These are phyloP conservation scores for Fusarium succisae DNA, from an alignment of 2,329 filamentous ascomycete genomes.

Conservation along the genomic window DNA sequence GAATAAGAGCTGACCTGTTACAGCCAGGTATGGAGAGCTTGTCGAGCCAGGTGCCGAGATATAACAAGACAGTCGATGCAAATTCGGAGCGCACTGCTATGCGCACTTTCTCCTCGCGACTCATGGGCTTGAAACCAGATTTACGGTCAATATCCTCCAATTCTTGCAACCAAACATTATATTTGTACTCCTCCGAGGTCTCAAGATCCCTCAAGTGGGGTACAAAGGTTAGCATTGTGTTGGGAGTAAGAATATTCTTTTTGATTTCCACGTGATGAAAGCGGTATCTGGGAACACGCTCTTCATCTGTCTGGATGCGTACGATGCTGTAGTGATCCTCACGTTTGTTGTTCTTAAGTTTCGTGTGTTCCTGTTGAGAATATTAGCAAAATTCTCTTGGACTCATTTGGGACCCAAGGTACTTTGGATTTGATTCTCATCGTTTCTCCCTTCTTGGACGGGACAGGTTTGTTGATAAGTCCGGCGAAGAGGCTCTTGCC, in stretches of 20 bases:
- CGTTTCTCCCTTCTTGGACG: slow-evolving; percentile 50
- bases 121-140: slow-evolving; percentile 65
- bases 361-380: slow-evolving; percentile 53
- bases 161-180: slow-evolving; percentile 66
- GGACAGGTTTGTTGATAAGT: slow-evolving; percentile 50
- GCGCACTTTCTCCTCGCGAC: slow-evolving; percentile 59
- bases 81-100: slow-evolving; percentile 62
- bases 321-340: slow-evolving; percentile 53
- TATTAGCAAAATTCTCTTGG: slow-evolving; percentile 19
- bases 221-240: slow-evolving; percentile 68
- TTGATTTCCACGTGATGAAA: slow-evolving; percentile 69
- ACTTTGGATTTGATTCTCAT: slow-evolving; percentile 65
- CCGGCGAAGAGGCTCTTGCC: slow-evolving; percentile 60
- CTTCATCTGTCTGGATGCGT: slow-evolving; percentile 60
- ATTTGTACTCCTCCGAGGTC: slow-evolving; percentile 64
- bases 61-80: slow-evolving; percentile 60
- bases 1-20: slow-evolving; percentile 62
- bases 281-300: slow-evolving; percentile 65
- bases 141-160: slow-evolving; percentile 66
- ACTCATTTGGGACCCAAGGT: slow-evolving; percentile 25
- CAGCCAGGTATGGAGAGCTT: slow-evolving; percentile 60
- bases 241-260: slow-evolving; percentile 68
- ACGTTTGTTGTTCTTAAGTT: slow-evolving; percentile 56
- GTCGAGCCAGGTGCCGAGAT: slow-evolving; percentile 64
- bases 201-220: slow-evolving; percentile 67